Percentiles rank a stretch among this genome's conserved stretches.
Conservation (phyloP, 352 stramenopile genomes). For the Elongisporangium undulatum region DNA sequence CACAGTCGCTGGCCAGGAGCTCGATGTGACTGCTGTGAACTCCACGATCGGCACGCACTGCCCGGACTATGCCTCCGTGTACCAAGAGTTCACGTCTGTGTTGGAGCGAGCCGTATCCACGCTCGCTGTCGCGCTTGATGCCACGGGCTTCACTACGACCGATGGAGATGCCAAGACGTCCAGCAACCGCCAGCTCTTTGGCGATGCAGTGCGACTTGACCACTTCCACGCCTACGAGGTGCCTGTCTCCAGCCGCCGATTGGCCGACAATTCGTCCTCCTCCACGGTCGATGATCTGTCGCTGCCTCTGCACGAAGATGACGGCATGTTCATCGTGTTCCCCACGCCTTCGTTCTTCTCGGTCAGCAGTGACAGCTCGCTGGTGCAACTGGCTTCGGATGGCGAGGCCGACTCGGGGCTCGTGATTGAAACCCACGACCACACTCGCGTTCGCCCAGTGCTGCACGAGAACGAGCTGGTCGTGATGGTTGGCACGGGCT, state of each 20-base stretch:
- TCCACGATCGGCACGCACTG: conserved; percentile 16
- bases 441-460: conserved; percentile 3
- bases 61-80: conserved; percentile 29
- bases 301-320: conserved; percentile 50
- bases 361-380: conserved; percentile 14
- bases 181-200: conserved; percentile 30
- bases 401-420: conserved; percentile 28
- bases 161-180: conserved; percentile 25
- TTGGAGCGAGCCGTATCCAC: conserved; percentile 35
- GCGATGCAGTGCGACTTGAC: conserved; percentile 41
- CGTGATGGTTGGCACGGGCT: conserved; percentile 18
- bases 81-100: conserved; percentile 34
- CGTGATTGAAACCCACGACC: conserved; percentile 22
- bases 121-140: conserved; percentile 31
- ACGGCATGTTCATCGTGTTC: conserved; percentile 55
- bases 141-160: conserved; percentile 27
- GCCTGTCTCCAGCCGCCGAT: conserved; percentile 1
- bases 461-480: conserved; percentile 16
- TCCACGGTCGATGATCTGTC: conserved; percentile 25
- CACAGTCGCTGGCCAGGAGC: conserved; percentile 30
- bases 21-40: conserved; percentile 15
- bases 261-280: conserved; percentile 2
- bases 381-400: conserved; percentile 15
- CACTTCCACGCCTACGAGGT: conserved; percentile 68
- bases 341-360: conserved; percentile 41